Evolutionary conservation across 2,329 filamentous ascomycete species (phyloP).

Genomic region (Calonectria henricotiae): DNA sequence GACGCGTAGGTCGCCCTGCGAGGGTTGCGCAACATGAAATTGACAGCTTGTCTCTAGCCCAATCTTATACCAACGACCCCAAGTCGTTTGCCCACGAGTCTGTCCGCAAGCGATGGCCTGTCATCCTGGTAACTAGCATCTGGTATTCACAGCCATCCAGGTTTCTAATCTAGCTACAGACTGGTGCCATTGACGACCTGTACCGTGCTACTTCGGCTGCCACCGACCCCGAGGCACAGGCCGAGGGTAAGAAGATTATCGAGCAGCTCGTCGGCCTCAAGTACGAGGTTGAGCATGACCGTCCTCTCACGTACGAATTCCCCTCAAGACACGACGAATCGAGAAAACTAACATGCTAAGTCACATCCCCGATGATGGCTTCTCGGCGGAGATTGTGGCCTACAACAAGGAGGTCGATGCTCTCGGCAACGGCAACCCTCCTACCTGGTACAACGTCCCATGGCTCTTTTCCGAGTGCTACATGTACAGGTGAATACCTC

Average conservation of each 20-base stretch:
- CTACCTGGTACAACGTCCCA: conserved; percentile 86
- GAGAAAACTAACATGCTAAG: conserved; percentile 59
- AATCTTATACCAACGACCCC: conserved; percentile 84
- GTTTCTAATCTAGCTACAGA: conserved; percentile 67
- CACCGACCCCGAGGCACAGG: conserved; percentile 75
- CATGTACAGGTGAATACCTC: conserved; percentile 78
- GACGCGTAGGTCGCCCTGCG: conserved; percentile 70
- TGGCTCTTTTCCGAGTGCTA: conserved; percentile 98
- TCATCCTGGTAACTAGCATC: conserved; percentile 82
- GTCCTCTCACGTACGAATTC: conserved; percentile 78
- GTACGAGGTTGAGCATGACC: conserved; percentile 95
- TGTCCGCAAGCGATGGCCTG: conserved; percentile 90
- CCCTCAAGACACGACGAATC: not conserved
- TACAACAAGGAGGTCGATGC: conserved; percentile 91
- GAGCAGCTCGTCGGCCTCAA: conserved; percentile 87
- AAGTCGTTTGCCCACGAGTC: conserved; percentile 91
- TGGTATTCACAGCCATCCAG: not conserved
- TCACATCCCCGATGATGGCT: conserved; percentile 83
- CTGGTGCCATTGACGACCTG: conserved; percentile 94
- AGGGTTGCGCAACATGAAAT: conserved; percentile 19
- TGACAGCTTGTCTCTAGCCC: conserved; percentile 67
- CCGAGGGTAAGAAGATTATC: conserved; percentile 90
- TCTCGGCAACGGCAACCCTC: conserved; percentile 70
- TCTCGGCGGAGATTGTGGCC: conserved; percentile 82
- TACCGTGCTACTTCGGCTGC: conserved; percentile 79